Base-by-base conservation (phyloP, 768 basidiomycete species). In the Rhizopogon rudus region DNA sequence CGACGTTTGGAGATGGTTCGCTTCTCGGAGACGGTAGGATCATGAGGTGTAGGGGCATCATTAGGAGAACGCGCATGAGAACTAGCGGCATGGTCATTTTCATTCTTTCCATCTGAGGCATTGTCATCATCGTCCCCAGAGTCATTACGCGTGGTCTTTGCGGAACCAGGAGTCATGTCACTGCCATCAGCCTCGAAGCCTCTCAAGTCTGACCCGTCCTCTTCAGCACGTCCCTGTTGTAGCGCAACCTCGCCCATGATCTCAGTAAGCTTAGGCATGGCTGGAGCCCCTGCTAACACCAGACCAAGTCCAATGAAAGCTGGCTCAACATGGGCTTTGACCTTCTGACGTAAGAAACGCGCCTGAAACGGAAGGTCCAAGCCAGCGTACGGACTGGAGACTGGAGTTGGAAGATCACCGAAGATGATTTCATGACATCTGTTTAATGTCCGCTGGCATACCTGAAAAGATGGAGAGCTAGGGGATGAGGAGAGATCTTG, bases 371-470 rank as follows among this genome's bases (percentile, higher is more conserved):
- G 78, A 14, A 81, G 67, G 62, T 71, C 73, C 61, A 88, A 68
- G 7, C 79, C 76, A 13, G 82, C 75, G 67, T 95, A 95, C 1
- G 92, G 89, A 3, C 83, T 77, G 9, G 78, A 71, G 10, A 79
- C 72, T 7, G 86, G 81, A 22, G 83, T 75, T 10, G 93, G 84
- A 35, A 88, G 77, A 70, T 98, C 92, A 45, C 85, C 85, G 67
- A 97, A 99, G 64, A 99, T 96, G 69, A 98, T 94, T 73, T 94
- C 89, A 71, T 98, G 95, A 65, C 95, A 95, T 68, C 82, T 82
- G 68, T 91, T 91, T 56, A 98, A 75, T 40, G 94, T 83, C 57
- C 96, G 84, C 71, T 95, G 93, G 69, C 97, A 98, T 55, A 96
- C 88, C 46, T 83, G 75, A 72, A 98, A 98, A 1, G 93, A 91